A percentile compares a stretch with the other conserved stretches of the same genome.
phyloP scores from a whole-genome alignment of 371 early-diverging fungal species.

The Mortierella sp. region DNA sequence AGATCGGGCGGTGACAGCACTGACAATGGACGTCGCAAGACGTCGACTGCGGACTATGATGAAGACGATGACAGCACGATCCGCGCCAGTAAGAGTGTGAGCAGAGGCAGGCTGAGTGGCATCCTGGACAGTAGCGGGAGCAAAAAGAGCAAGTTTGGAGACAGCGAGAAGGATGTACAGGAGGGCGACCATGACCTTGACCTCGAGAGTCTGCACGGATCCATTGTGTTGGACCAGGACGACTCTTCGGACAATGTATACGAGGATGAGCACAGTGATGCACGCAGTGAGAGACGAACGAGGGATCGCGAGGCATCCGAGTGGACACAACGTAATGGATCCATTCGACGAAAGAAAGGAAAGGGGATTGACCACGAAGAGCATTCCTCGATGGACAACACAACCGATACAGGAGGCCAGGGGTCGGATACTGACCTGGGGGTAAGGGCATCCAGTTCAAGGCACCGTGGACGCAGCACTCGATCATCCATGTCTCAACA shows the following conservation, averaged over 20 bases:
- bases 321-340: slow-evolving; percentile 16
- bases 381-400: slow-evolving; percentile 3
- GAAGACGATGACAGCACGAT: slow-evolving; percentile 43
- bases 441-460: not conserved
- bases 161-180: not conserved
- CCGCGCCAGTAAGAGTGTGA: slow-evolving; percentile 38
- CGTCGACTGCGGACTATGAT: slow-evolving; percentile 1
- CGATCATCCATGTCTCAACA: slow-evolving; percentile 13
- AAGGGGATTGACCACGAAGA: not conserved
- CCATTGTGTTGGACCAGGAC: slow-evolving; percentile 35
- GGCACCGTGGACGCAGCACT: slow-evolving; percentile 17
- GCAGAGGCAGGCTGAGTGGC: slow-evolving; percentile 17
- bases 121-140: slow-evolving; percentile 10
- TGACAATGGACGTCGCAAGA: not conserved
- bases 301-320: slow-evolving; percentile 4
- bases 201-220: slow-evolving; percentile 49
- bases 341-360: slow-evolving; percentile 17
- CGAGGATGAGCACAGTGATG: not conserved
- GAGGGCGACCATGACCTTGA: slow-evolving; percentile 40
- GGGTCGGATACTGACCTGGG: slow-evolving; percentile 4
- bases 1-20: not conserved
- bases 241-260: slow-evolving; percentile 1
- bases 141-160: slow-evolving; percentile 7
- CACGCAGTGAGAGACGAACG: not conserved
- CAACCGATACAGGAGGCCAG: not conserved